These are phyloP conservation scores for Curvularia lunata DNA, from an alignment of 2,329 filamentous ascomycete species.

Conservation along the genomic window DNA sequence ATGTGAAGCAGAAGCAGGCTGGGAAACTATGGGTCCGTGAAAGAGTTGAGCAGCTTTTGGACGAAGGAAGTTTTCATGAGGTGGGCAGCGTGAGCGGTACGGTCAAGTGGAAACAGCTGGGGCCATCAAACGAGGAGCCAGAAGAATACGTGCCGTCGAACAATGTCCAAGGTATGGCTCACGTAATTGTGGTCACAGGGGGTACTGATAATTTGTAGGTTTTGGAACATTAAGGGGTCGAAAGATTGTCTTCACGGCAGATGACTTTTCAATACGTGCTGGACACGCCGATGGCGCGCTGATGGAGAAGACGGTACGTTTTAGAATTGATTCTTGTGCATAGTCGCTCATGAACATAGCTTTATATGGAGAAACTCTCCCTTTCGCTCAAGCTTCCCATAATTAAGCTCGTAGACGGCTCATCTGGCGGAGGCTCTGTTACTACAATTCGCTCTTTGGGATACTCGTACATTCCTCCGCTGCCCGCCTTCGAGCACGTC, in stretches of 20 bases:
- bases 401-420: slow-evolving; percentile 69
- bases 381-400: slow-evolving; percentile 64
- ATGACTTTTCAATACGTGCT: slow-evolving; percentile 68
- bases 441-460: slow-evolving; percentile 63
- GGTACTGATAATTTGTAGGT: slow-evolving; percentile 31
- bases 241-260: slow-evolving; percentile 65
- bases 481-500: slow-evolving; percentile 60
- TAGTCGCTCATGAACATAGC: slow-evolving; percentile 33
- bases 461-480: slow-evolving; percentile 66
- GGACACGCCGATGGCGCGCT: slow-evolving; percentile 69
- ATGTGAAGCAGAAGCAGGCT: slow-evolving; percentile 67
- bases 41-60: slow-evolving; percentile 64
- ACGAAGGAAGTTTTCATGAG: slow-evolving; percentile 62
- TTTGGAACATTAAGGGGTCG: slow-evolving; percentile 61
- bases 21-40: slow-evolving; percentile 72
- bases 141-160: slow-evolving; percentile 64
- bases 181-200: neutral
- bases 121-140: slow-evolving; percentile 55
- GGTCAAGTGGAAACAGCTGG: slow-evolving; percentile 62
- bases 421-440: slow-evolving; percentile 67
- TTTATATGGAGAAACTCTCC: slow-evolving; percentile 68
- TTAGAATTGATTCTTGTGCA: neutral
- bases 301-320: slow-evolving; percentile 59
- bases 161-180: slow-evolving; percentile 61
- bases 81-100: slow-evolving; percentile 66